Conservation (phyloP, 176 grass and related monocot species). For the Juncus effusus region DNA sequence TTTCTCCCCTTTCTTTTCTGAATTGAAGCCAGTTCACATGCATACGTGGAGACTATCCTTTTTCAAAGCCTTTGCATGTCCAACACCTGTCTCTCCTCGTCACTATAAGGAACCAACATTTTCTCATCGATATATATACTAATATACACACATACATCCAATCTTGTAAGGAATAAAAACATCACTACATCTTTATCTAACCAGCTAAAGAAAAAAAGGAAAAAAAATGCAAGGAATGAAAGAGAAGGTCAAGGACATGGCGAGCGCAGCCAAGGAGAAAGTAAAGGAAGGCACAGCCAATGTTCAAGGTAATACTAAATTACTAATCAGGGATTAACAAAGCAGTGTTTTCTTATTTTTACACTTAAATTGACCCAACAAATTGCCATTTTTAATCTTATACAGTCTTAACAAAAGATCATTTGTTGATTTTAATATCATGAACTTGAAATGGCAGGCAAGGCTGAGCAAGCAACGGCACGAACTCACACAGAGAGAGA, state of each 20-base stretch:
- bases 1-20: too few relatives aligned
- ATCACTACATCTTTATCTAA: background rate
- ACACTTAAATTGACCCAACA: too few relatives aligned
- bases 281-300: conserved; percentile 3
- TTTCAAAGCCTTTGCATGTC: conserved; percentile 5
- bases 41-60: conserved; percentile 13
- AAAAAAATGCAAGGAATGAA: conserved; percentile 28
- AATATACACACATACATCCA: background rate
- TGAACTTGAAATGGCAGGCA: background rate
- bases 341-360: too few relatives aligned
- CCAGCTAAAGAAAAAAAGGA: conserved; percentile 3
- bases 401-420: too few relatives aligned
- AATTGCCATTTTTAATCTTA: too few relatives aligned
- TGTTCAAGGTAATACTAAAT: conserved; percentile 13
- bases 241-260: conserved; percentile 23
- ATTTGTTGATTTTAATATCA: background rate
- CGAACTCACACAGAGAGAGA: conserved; percentile 7
- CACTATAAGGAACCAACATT: background rate
- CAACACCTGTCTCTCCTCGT: background rate
- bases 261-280: conserved; percentile 15
- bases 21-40: background rate
- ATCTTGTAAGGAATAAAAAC: background rate
- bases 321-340: background rate
- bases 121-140: background rate
- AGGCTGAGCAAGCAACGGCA: conserved; percentile 14